A percentile compares a stretch with the other conserved stretches of the same genome.
Conservation (phyloP, 164 flowering plant species). For the Cinnamomum chago region DNA sequence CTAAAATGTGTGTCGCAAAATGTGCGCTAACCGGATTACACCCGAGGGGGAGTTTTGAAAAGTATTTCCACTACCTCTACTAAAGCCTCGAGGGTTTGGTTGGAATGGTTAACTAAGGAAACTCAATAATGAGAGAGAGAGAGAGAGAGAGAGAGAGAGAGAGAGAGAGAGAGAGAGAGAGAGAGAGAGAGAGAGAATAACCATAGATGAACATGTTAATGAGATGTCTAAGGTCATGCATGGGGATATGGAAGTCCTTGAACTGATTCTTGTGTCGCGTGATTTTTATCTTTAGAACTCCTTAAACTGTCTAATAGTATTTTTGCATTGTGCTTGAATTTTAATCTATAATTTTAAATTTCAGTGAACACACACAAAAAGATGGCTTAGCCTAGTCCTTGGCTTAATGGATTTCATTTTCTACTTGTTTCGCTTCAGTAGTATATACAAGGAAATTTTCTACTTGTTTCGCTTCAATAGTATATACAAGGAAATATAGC, state of each 20-base stretch:
- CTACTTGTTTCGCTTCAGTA: neutral
- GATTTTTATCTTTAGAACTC: neutral
- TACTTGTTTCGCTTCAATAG: neutral
- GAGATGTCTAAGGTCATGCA: neutral
- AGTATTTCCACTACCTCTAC: no score
- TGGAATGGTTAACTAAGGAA: no score
- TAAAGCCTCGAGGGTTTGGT: no score
- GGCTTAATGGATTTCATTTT: no score
- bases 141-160: no score
- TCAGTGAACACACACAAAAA: neutral
- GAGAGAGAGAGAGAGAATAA: no score
- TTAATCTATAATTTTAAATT: no score
- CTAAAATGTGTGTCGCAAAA: no score
- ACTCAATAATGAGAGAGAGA: no score
- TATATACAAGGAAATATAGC: neutral
- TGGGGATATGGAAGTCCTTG: neutral
- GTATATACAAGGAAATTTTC: neutral
- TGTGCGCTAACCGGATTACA: no score
- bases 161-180: no score
- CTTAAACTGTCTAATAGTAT: neutral
- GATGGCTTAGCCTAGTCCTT: neutral
- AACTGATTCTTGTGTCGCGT: neutral
- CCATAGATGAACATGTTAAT: neutral
- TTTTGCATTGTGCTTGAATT: neutral
- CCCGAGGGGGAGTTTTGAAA: no score